These are phyloP conservation scores for Claviceps paspali DNA, from an alignment of 2,329 filamentous ascomycete species.

Conservation along the genomic window DNA sequence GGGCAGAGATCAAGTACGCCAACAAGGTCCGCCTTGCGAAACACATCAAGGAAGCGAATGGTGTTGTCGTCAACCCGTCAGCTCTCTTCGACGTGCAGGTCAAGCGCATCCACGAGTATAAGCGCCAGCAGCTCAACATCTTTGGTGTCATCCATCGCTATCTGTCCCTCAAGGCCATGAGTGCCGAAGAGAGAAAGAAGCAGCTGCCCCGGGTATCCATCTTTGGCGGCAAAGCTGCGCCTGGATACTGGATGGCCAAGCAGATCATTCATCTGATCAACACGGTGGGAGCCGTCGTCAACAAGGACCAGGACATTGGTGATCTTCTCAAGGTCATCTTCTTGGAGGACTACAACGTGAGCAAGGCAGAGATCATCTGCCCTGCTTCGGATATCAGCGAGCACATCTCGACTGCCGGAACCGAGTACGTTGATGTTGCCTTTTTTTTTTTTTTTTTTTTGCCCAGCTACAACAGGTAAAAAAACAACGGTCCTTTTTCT, in stretches of 20 bases:
- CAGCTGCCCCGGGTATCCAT: slow-evolving; percentile 79
- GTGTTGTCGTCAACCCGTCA: slow-evolving; percentile 70
- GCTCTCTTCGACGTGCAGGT: slow-evolving; percentile 94
- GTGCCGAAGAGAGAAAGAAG: slow-evolving; percentile 72
- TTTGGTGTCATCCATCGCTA: slow-evolving; percentile 96
- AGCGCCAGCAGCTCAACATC: slow-evolving; percentile 97
- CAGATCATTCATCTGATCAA: slow-evolving; percentile 96
- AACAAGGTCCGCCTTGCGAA: slow-evolving; percentile 90
- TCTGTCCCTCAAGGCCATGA: slow-evolving; percentile 74
- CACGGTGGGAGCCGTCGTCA: slow-evolving; percentile 76
- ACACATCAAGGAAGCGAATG: slow-evolving; percentile 72
- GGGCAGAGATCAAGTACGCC: slow-evolving; percentile 89
- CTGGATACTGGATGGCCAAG: slow-evolving; percentile 99
- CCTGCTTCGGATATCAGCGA: slow-evolving; percentile 94
- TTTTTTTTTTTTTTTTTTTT: no score
- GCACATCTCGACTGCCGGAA: slow-evolving; percentile 96
- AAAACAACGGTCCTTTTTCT: background rate
- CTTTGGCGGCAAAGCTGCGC: slow-evolving; percentile 94
- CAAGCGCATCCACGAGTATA: slow-evolving; percentile 98
- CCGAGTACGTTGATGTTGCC: slow-evolving; percentile 42
- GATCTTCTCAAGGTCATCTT: slow-evolving; percentile 95
- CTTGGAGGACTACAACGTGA: slow-evolving; percentile 96
- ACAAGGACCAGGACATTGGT: slow-evolving; percentile 81
- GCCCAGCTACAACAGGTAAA: no score
- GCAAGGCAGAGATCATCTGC: slow-evolving; percentile 93